Percentiles rank a stretch among this genome's conserved stretches.
Evolutionary conservation across 1,139 yeast species (phyloP).

Genomic region (Taiozyma sp.): DNA sequence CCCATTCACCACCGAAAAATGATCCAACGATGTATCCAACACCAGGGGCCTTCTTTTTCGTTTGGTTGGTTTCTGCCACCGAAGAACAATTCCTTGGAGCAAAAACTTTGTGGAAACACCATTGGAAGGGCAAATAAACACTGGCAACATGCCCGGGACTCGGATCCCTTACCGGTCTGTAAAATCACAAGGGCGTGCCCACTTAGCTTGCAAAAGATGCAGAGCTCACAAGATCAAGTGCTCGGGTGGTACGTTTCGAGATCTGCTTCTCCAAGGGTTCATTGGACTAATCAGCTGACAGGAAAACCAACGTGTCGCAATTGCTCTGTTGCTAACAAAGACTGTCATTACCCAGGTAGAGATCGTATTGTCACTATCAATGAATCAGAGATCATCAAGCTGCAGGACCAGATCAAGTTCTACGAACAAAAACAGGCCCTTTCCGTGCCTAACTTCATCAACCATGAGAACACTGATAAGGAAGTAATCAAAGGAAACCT

Average conservation of each 20-base stretch:
- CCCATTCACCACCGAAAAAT: constrained; percentile 43
- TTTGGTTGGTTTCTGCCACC: too few species aligned
- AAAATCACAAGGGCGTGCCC: constrained; percentile 14
- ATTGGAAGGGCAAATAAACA: not conserved
- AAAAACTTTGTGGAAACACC: too few species aligned
- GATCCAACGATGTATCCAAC: constrained; percentile 43
- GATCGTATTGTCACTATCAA: constrained; percentile 46
- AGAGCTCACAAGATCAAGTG: constrained; percentile 36
- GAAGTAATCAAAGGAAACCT: constrained; percentile 17
- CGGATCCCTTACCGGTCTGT: constrained; percentile 13
- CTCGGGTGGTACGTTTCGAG: constrained; percentile 33
- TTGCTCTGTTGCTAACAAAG: constrained; percentile 22
- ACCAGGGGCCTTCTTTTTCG: constrained; percentile 42
- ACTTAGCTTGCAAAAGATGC: constrained; percentile 35
- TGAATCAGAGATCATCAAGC: constrained; percentile 42
- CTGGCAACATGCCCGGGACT: not conserved
- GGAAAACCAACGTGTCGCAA: constrained; percentile 18
- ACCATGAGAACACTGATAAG: not conserved
- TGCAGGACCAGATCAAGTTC: constrained; percentile 36
- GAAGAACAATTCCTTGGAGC: constrained; percentile 34
- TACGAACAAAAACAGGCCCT: constrained; percentile 26
- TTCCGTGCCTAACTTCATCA: not conserved
- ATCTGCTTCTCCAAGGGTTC: constrained; percentile 21
- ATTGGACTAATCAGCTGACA: not conserved
- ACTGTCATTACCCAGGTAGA: constrained; percentile 43